These are phyloP conservation scores for Botrytis hyacinthi DNA, from an alignment of 2,329 filamentous ascomycete genomes.

Conservation along the genomic window DNA sequence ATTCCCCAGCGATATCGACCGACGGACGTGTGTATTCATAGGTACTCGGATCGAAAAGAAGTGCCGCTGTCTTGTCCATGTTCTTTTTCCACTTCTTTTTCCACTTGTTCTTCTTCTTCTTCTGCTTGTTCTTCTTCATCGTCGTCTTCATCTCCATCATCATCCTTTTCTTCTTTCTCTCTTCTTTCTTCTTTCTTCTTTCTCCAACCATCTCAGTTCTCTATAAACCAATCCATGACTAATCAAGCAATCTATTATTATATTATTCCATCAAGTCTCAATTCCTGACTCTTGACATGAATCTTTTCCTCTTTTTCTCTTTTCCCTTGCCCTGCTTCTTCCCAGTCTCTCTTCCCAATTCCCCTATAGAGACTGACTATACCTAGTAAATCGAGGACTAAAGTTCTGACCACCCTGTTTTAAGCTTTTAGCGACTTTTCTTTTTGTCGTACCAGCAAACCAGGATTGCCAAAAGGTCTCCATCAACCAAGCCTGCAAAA, in stretches of 20 bases:
- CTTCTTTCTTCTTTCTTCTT: neutral
- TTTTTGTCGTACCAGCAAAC: neutral
- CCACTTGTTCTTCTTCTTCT: neutral
- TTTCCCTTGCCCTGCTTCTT: neutral
- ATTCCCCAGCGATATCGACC: neutral
- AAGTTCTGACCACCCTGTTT: conserved; percentile 18
- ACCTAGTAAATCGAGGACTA: neutral
- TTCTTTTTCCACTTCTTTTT: neutral
- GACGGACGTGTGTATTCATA: neutral
- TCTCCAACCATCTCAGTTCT: neutral
- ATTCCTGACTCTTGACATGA: neutral
- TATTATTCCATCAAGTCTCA: neutral
- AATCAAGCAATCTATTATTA: neutral
- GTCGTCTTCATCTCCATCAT: neutral
- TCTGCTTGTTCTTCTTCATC: too few relatives aligned
- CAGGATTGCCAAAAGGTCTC: neutral
- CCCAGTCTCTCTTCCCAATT: neutral
- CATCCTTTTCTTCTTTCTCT: neutral
- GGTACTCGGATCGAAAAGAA: neutral
- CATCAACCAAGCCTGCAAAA: conserved; percentile 6
- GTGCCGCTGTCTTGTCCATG: neutral
- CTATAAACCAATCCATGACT: neutral
- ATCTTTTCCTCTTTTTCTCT: neutral
- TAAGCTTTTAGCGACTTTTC: conserved; percentile 10
- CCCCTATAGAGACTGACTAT: neutral